Conservation (phyloP, 2,329 filamentous ascomycete genomes). For the Sarocladiaceae sp. region DNA sequence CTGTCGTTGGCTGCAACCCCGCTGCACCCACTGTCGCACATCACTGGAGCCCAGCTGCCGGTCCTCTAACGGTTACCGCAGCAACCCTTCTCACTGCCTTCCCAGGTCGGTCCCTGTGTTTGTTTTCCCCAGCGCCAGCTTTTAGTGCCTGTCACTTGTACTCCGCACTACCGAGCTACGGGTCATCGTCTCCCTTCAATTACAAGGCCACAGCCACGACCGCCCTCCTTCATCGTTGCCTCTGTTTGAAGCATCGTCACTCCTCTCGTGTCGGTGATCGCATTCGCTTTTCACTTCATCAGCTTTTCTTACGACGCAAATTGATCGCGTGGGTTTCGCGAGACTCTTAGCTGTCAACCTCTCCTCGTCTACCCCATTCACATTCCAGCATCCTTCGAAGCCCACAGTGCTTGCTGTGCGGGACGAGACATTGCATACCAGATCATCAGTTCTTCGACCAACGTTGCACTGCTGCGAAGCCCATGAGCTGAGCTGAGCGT, state of each 20-base stretch:
- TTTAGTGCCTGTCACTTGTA: conserved; percentile 3
- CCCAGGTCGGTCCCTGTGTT: conserved; percentile 5
- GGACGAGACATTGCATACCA: conserved; percentile 6
- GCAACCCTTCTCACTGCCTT: background rate
- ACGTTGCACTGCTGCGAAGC: background rate
- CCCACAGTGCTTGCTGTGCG: background rate
- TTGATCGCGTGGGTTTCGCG: background rate
- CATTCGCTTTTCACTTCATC: background rate
- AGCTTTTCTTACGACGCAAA: background rate
- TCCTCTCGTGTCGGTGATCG: conserved; percentile 4
- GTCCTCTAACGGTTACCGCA: conserved; percentile 1
- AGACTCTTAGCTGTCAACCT: background rate
- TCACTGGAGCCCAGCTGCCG: background rate
- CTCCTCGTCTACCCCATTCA: background rate
- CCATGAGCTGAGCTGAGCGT: conserved; percentile 3
- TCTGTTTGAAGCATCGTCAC: conserved; percentile 2
- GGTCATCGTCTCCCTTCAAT: conserved; percentile 2
- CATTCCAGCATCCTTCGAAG: conserved; percentile 6
- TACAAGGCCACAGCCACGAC: conserved; percentile 5
- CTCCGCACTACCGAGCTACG: conserved; percentile 5
- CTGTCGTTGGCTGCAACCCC: background rate
- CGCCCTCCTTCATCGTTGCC: conserved; percentile 2
- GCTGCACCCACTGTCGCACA: background rate
- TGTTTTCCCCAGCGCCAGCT: conserved; percentile 5
- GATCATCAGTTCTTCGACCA: background rate